These are phyloP conservation scores for Magnolia officinalis DNA, from an alignment of 164 flowering plant genomes.

Conservation along the genomic window DNA sequence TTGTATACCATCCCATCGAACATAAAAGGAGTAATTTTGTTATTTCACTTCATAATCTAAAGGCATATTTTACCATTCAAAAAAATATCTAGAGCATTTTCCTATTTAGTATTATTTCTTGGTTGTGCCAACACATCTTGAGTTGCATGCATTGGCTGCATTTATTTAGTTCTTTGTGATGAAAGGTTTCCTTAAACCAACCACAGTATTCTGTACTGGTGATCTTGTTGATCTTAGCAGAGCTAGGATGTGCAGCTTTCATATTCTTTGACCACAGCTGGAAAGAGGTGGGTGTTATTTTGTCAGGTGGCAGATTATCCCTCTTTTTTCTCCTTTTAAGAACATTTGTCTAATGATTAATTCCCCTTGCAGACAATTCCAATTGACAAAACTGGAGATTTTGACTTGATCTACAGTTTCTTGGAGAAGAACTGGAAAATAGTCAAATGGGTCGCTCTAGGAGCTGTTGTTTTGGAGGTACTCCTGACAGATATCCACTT, in stretches of 20 bases:
- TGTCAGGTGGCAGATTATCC: neutral
- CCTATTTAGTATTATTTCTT: neutral
- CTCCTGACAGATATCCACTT: neutral
- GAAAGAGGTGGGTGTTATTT: slow-evolving; percentile 53
- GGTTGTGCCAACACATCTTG: neutral
- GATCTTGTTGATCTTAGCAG: slow-evolving; percentile 68
- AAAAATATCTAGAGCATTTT: neutral
- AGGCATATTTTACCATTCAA: too few relatives aligned
- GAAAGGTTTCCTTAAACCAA: slow-evolving; percentile 45
- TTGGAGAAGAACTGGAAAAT: slow-evolving; percentile 77
- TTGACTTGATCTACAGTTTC: slow-evolving; percentile 66
- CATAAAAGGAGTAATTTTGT: neutral
- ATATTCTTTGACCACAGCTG: slow-evolving; percentile 88
- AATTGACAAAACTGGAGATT: slow-evolving; percentile 76
- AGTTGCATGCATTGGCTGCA: neutral
- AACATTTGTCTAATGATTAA: slow-evolving; percentile 4
- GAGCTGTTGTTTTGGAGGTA: slow-evolving; percentile 81
- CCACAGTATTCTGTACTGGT: slow-evolving; percentile 74
- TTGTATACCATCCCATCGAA: neutral
- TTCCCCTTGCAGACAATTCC: slow-evolving; percentile 58
- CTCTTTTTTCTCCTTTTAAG: neutral
- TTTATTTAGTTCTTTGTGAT: slow-evolving; percentile 5
- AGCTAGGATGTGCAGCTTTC: slow-evolving; percentile 84
- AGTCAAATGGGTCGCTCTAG: slow-evolving; percentile 87
- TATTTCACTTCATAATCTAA: neutral